Conservation (phyloP, 2,329 filamentous ascomycete species). For the Pleoardoris graminearum region DNA sequence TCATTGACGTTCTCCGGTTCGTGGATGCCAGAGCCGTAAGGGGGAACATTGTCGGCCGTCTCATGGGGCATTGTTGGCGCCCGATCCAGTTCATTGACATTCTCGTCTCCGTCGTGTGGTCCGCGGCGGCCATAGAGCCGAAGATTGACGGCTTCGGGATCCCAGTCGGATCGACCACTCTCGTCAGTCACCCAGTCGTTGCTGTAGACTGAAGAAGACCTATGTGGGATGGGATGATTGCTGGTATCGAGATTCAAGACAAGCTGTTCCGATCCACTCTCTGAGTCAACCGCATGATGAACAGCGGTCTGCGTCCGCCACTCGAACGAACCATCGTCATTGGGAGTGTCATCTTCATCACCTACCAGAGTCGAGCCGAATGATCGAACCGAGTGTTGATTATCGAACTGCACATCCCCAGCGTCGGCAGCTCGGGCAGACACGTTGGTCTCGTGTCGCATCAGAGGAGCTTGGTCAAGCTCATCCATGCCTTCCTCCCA, state of each 20-base stretch:
- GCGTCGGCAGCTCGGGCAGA: not conserved
- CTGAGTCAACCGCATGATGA: not conserved
- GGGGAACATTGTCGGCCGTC: not conserved
- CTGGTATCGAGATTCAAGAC: too few species aligned
- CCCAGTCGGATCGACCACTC: not conserved
- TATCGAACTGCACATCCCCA: too few species aligned
- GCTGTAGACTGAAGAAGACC: conserved; percentile 1
- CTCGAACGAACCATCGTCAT: too few species aligned
- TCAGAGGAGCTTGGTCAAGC: not conserved
- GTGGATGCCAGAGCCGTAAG: too few species aligned
- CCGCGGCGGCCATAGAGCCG: not conserved
- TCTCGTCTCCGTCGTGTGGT: not conserved
- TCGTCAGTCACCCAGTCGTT: not conserved
- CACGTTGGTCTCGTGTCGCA: not conserved
- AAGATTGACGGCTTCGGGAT: not conserved
- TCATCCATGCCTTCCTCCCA: conserved; percentile 1
- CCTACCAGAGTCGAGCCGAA: too few species aligned
- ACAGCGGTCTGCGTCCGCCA: not conserved
- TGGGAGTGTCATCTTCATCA: too few species aligned
- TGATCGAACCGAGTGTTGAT: too few species aligned
- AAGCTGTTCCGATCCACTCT: not conserved
- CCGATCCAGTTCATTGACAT: conserved; percentile 3
- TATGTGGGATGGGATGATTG: too few species aligned
- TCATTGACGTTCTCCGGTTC: not conserved
- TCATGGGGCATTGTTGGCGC: conserved; percentile 1